phyloP scores from a whole-genome alignment of 2,329 filamentous ascomycete genomes.

The Aspergillus sp. region DNA sequence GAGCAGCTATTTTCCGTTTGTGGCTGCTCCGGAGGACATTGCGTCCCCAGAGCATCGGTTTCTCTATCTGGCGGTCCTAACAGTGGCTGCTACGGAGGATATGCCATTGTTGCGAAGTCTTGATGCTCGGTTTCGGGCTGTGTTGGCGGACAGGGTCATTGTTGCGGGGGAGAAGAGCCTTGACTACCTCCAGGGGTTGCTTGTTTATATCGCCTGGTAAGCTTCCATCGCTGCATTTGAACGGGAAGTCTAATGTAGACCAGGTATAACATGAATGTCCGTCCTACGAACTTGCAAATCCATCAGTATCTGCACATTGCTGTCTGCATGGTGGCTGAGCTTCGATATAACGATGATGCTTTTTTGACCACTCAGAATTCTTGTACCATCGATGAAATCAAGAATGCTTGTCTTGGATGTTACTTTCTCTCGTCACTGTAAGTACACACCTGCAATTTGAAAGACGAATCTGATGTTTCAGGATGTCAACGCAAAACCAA shows the following conservation, averaged over 20 bases:
- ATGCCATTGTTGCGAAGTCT: not conserved
- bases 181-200: not conserved
- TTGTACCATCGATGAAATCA: not conserved
- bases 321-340: not conserved
- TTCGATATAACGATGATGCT: not conserved
- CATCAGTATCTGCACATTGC: not conserved
- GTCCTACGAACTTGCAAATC: not conserved
- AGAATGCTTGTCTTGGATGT: not conserved
- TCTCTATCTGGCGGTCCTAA: not conserved
- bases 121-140: not conserved
- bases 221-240: not conserved
- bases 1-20: not conserved
- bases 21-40: not conserved
- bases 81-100: not conserved
- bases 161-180: not conserved
- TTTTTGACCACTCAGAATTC: not conserved
- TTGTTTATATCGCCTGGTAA: not conserved
- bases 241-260: not conserved
- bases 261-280: not conserved
- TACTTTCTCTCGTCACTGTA: not conserved
- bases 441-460: not conserved
- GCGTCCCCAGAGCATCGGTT: not conserved
- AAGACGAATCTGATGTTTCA: not conserved
- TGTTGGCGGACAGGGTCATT: not conserved
- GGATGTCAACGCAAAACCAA: not conserved